Percentiles rank a stretch among this genome's conserved stretches.
These are phyloP conservation scores for Phytophthora pluvialis DNA, from an alignment of 352 stramenopile genomes.

Conservation along the genomic window DNA sequence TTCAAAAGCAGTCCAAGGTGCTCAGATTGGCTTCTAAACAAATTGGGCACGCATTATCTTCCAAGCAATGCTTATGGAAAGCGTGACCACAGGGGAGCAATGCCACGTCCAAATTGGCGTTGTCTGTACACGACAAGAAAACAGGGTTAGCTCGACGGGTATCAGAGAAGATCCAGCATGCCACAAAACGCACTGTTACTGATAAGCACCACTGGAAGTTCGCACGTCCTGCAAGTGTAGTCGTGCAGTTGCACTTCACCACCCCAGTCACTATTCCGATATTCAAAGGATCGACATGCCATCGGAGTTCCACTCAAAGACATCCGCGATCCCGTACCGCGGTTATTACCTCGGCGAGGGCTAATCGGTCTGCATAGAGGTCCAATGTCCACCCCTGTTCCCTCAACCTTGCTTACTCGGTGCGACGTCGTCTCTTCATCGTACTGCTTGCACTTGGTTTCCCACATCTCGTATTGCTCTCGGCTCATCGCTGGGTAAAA, in stretches of 20 bases:
- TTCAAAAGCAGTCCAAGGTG: constrained; percentile 52
- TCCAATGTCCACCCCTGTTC: constrained; percentile 3
- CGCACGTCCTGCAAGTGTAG: constrained; percentile 70
- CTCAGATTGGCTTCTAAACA: constrained; percentile 69
- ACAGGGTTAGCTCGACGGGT: constrained; percentile 12
- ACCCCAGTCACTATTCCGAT: constrained; percentile 87
- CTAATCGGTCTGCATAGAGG: constrained; percentile 18
- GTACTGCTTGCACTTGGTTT: constrained; percentile 64
- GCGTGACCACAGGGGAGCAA: constrained; percentile 84
- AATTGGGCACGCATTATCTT: constrained; percentile 66
- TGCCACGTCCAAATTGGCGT: constrained; percentile 75
- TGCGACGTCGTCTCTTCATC: constrained; percentile 33
- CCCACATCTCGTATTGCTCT: constrained; percentile 59
- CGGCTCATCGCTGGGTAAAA: constrained; percentile 52
- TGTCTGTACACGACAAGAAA: constrained; percentile 47
- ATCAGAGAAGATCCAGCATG: background rate
- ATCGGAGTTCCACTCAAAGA: constrained; percentile 21
- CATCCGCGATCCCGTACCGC: constrained; percentile 12
- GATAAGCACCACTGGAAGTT: constrained; percentile 86
- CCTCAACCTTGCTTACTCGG: constrained; percentile 21
- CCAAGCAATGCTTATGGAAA: constrained; percentile 71
- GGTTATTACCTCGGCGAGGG: constrained; percentile 14
- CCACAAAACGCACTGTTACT: constrained; percentile 57
- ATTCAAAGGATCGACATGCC: constrained; percentile 71
- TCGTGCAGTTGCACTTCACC: constrained; percentile 88